phyloP scores from a whole-genome alignment of 2,329 filamentous ascomycete genomes.

The Scedosporium minutisporum region DNA sequence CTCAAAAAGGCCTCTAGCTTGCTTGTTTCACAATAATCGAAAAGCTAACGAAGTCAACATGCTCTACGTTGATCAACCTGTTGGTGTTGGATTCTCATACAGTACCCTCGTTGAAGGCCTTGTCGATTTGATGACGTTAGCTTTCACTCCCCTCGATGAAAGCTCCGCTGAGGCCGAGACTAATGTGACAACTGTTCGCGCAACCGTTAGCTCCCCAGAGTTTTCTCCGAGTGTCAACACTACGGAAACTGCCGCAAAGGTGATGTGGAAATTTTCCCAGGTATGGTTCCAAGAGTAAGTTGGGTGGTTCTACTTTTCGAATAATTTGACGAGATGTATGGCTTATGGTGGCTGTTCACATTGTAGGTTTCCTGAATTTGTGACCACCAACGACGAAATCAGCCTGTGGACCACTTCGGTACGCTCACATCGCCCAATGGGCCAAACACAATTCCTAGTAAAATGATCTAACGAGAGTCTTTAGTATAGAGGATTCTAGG shows the following conservation, averaged over 20 bases:
- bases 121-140: constrained; percentile 33
- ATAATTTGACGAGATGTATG: background rate
- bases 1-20: background rate
- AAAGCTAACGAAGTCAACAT: constrained; percentile 32
- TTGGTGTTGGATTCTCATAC: constrained; percentile 60
- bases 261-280: constrained; percentile 57
- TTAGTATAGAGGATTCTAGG: constrained; percentile 63
- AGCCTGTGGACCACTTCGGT: constrained; percentile 45
- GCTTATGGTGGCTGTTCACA: background rate
- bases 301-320: background rate
- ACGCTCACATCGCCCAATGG: background rate
- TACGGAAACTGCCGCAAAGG: constrained; percentile 44
- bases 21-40: too few species aligned
- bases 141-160: constrained; percentile 22
- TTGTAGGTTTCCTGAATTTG: constrained; percentile 46
- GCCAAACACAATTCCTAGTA: background rate
- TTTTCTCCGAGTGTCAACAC: constrained; percentile 32
- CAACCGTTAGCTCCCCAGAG: constrained; percentile 22
- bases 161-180: constrained; percentile 25
- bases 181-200: constrained; percentile 27
- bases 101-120: constrained; percentile 55
- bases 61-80: constrained; percentile 54
- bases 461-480: constrained; percentile 24
- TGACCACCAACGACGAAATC: constrained; percentile 41
- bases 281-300: constrained; percentile 37